Conservation (phyloP, 202 grass and related monocot genomes). For the Zoysia matrella region DNA sequence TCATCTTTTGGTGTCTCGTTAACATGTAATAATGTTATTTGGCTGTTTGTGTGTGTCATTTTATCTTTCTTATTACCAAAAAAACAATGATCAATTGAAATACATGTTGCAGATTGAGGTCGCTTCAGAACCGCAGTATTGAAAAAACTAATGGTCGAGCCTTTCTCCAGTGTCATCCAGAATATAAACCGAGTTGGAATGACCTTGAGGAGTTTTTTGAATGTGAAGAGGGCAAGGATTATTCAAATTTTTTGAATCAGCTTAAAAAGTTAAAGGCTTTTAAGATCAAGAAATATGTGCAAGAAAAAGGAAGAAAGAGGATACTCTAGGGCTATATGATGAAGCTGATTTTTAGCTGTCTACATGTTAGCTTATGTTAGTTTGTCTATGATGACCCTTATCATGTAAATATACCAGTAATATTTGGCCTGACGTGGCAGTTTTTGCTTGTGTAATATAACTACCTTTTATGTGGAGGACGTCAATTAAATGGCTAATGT, state of each 20-base stretch:
- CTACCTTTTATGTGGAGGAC: too few relatives aligned
- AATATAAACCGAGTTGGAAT: conserved; percentile 18
- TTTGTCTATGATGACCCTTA: background rate
- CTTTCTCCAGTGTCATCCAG: conserved; percentile 35
- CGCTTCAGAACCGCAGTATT: background rate
- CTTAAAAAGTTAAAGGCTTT: conserved; percentile 38
- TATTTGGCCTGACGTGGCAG: background rate
- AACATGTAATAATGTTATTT: background rate
- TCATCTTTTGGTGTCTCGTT: background rate
- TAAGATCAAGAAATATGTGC: background rate
- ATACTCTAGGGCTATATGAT: background rate
- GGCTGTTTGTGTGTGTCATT: background rate
- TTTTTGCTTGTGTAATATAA: background rate
- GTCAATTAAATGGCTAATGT: too few relatives aligned
- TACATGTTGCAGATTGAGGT: conserved; percentile 30
- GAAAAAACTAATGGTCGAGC: background rate
- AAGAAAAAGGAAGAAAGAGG: background rate
- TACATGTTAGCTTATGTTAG: background rate
- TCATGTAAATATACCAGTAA: background rate
- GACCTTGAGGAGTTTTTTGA: conserved; percentile 58
- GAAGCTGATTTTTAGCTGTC: background rate
- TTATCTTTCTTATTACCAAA: background rate
- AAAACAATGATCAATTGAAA: conserved; percentile 23
- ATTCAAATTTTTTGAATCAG: conserved; percentile 27
- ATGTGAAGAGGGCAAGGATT: conserved; percentile 46